Conservation (phyloP, 371 early-diverging fungal genomes). For the Rhizopus stolonifer region DNA sequence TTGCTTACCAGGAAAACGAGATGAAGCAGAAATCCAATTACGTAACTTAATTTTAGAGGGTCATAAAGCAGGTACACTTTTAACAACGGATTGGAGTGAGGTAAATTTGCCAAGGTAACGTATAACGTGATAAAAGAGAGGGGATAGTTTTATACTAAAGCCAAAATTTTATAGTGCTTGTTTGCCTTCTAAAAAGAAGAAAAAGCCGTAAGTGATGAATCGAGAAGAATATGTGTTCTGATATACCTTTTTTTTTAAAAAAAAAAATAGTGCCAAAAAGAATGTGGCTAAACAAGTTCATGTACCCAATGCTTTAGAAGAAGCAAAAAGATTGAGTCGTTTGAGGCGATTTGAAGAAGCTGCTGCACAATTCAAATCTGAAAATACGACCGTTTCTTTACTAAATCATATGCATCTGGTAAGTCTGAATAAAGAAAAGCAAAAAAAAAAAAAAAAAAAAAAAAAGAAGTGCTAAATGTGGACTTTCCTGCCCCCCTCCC, state of each 20-base stretch:
- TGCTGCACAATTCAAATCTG: conserved; percentile 20
- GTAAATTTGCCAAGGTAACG: conserved; percentile 64
- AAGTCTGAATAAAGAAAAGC: no score
- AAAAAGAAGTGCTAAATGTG: background rate
- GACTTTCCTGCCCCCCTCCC: no score
- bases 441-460: no score
- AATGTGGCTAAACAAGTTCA: background rate
- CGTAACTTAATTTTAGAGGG: conserved; percentile 56
- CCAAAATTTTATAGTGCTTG: conserved; percentile 20
- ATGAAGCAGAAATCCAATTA: conserved; percentile 54
- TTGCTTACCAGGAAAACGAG: conserved; percentile 49
- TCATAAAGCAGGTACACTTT: conserved; percentile 49
- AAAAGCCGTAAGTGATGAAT: conserved; percentile 31
- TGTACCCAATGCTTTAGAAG: conserved; percentile 34
- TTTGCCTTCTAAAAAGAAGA: conserved; percentile 22
- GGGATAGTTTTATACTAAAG: background rate
- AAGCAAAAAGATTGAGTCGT: conserved; percentile 37
- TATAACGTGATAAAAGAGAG: background rate
- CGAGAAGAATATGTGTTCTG: no score
- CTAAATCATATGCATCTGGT: conserved; percentile 12
- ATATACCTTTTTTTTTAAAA: background rate
- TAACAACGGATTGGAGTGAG: conserved; percentile 66
- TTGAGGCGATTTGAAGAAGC: conserved; percentile 51
- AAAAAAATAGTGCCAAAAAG: background rate
- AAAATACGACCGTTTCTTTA: conserved; percentile 7